Percentiles rank a stretch among this genome's conserved stretches.
phyloP scores from a whole-genome alignment of 352 stramenopile genomes.

The Phytophthora meadii region DNA sequence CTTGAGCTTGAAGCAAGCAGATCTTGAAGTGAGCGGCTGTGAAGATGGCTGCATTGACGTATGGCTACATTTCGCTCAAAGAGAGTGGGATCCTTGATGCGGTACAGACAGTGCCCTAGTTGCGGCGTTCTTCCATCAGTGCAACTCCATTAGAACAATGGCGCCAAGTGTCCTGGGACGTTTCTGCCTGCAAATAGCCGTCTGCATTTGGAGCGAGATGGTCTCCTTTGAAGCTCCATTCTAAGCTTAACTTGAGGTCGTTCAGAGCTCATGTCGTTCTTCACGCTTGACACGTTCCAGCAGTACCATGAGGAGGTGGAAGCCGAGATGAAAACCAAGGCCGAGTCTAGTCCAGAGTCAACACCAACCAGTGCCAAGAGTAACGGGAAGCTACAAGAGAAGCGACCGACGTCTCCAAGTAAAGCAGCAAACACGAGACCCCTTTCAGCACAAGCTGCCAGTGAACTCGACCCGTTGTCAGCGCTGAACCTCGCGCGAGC shows the following conservation, averaged over 20 bases:
- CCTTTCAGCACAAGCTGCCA: conserved; percentile 25
- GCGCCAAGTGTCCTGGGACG: not conserved
- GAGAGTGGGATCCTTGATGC: no score
- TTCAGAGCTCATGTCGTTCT: conserved; percentile 33
- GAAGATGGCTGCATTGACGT: not conserved
- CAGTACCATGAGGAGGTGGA: conserved; percentile 32
- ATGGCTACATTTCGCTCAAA: not conserved
- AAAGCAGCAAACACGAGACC: conserved; percentile 10
- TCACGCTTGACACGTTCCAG: conserved; percentile 39
- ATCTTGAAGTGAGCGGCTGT: conserved; percentile 16
- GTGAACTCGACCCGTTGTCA: conserved; percentile 63
- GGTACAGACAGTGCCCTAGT: no score
- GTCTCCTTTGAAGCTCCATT: not conserved
- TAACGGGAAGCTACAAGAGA: conserved; percentile 23
- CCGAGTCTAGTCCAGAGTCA: conserved; percentile 22
- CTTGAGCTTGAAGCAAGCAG: conserved; percentile 1
- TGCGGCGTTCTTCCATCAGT: no score
- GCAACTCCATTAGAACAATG: no score
- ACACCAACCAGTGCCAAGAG: conserved; percentile 1
- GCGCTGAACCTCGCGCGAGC: conserved; percentile 52
- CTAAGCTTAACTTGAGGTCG: not conserved
- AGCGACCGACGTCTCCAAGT: conserved; percentile 20
- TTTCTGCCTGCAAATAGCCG: conserved; percentile 17
- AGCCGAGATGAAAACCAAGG: conserved; percentile 18
- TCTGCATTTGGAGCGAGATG: conserved; percentile 10